Conservation (phyloP, 208 protist species). For the Porcisia deanei region DNA sequence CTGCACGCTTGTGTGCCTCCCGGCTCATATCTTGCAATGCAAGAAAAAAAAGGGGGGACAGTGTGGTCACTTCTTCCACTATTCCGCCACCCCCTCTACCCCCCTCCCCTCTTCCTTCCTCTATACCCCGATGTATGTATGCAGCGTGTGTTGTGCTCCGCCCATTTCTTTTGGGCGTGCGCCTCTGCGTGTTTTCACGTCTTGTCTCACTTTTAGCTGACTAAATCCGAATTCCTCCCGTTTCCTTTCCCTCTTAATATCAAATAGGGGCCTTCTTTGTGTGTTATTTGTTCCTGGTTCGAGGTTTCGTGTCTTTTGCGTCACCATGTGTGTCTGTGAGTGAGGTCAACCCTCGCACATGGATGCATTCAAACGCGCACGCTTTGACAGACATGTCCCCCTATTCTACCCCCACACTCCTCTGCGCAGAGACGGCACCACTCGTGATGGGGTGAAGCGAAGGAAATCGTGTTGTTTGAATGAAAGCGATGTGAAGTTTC, state of each 20-base stretch:
- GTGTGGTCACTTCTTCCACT: background rate
- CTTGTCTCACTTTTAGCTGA: background rate
- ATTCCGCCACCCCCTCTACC: slow-evolving; percentile 6
- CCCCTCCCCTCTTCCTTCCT: background rate
- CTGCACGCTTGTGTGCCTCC: background rate
- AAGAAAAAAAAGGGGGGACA: background rate
- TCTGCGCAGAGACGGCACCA: too few relatives aligned
- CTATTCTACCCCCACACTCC: too few relatives aligned
- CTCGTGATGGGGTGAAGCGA: too few relatives aligned
- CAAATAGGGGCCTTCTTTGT: background rate
- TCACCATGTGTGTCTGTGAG: too few relatives aligned
- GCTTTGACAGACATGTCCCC: too few relatives aligned
- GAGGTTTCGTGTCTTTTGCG: too few relatives aligned
- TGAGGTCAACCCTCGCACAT: too few relatives aligned
- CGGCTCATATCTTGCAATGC: slow-evolving; percentile 21
- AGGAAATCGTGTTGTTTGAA: too few relatives aligned
- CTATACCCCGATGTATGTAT: slow-evolving; percentile 1
- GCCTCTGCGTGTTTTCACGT: slow-evolving; percentile 26
- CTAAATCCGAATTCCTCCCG: background rate
- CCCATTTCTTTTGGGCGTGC: background rate
- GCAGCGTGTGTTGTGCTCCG: background rate
- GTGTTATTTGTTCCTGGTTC: too few relatives aligned
- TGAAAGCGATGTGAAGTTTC: too few relatives aligned
- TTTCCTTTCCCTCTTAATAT: background rate
- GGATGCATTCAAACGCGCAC: too few relatives aligned